Base-by-base conservation (phyloP, 1,139 yeast species). In the Blastobotrys indianensis region DNA sequence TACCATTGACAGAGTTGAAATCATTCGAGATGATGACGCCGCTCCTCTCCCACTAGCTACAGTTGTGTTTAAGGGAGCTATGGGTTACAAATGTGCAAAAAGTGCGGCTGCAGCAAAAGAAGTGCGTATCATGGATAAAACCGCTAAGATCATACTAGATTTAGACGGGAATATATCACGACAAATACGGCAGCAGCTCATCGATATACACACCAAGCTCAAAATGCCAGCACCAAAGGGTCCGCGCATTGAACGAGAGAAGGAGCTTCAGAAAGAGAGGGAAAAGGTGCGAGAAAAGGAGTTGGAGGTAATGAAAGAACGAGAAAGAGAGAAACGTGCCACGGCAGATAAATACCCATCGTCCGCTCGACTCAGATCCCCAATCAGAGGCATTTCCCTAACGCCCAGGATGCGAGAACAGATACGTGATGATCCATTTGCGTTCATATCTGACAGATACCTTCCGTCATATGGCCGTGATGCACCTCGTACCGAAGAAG, bases 31-130 rank as follows among this genome's bases (percentile, higher is more conserved):
- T 59, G 39, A 87, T 94, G 1, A 71, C 73, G 95, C 90, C 2
- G 85, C 83, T 17, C 92, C 95, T 0, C 65, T 88, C 42, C 94
- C 95, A 2, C 69, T 87, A 31, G 85, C 84, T 39, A 69, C 79
- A 16, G 71, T 87, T 46, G 71, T 74, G 47, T 88, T 77, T 64
- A 79, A 74, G 47, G 90, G 90, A 2, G 10, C 3, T 3, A 68
- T 70, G 16, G 58, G 71, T 2, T 82, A 77, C 41, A 52, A 52
- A 47, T 77, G 92, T 0, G 78, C 78, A 57, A 65, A 58, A 37
- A 51, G 70, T 7, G 82, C 82, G 2, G 56, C 61, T n/a, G 61
- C 56, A 38, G 76, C 76, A 0, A 65, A 70, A 0, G 57, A 60
- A 20, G 64, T 62, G 25, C 64, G 58, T 9, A 49, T 50, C 12